Evolutionary conservation across 2,329 filamentous ascomycete genomes (phyloP).

Genomic region (Xylariaceae sp.): DNA sequence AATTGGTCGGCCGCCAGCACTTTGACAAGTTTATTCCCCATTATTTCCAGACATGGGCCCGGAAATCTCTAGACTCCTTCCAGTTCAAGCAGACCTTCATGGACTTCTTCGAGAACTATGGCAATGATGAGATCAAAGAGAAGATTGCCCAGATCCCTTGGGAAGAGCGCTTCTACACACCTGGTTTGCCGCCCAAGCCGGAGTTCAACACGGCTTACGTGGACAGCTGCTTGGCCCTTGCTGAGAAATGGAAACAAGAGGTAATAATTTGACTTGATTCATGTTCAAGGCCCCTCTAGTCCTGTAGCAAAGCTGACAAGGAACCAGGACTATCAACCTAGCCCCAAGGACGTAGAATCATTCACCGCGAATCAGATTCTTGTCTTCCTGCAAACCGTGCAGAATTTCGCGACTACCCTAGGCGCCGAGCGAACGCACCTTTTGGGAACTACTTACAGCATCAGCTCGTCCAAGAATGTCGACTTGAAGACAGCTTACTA

Average conservation of each 20-base stretch:
- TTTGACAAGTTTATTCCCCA: constrained; percentile 95
- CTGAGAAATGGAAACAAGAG: constrained; percentile 69
- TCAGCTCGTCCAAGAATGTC: constrained; percentile 71
- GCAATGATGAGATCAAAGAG: constrained; percentile 57
- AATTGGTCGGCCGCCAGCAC: constrained; percentile 72
- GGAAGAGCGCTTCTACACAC: constrained; percentile 83
- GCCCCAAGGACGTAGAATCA: constrained; percentile 59
- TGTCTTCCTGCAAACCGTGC: constrained; percentile 79
- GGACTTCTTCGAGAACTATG: constrained; percentile 67
- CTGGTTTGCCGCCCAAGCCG: constrained; percentile 84
- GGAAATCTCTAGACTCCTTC: constrained; percentile 84
- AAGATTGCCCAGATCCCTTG: constrained; percentile 75
- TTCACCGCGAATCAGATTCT: constrained; percentile 86
- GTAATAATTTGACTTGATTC: constrained; percentile 35
- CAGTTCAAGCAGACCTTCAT: constrained; percentile 89
- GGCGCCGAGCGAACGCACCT: constrained; percentile 58
- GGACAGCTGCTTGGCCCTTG: constrained; percentile 76
- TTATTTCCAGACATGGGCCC: constrained; percentile 81
- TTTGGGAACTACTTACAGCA: constrained; percentile 70
- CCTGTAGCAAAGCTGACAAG: constrained; percentile 14
- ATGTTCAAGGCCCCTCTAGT: constrained; percentile 19
- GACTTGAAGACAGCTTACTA: constrained; percentile 81
- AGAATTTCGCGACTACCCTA: constrained; percentile 60
- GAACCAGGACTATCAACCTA: constrained; percentile 55
- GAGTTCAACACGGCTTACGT: constrained; percentile 84